Evolutionary conservation across 2,329 filamentous ascomycete genomes (phyloP).

Genomic region (Achaetomium macrosporum): DNA sequence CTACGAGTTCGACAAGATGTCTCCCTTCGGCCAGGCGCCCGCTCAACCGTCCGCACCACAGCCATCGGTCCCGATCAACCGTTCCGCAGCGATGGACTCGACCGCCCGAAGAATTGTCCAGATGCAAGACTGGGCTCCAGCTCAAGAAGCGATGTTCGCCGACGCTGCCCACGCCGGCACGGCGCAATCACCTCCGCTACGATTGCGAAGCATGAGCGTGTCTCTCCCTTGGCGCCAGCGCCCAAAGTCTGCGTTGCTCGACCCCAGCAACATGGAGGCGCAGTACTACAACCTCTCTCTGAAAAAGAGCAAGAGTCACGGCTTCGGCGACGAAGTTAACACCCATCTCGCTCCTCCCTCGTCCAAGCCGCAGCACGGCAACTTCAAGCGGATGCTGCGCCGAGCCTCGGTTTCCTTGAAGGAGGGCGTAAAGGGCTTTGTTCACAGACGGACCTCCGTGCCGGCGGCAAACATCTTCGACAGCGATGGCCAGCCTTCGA

Average conservation of each 20-base stretch:
- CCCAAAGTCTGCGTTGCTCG: slow-evolving; percentile 39
- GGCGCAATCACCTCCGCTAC: slow-evolving; percentile 24
- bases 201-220: slow-evolving; percentile 44
- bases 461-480: slow-evolving; percentile 25
- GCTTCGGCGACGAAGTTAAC: slow-evolving; percentile 7
- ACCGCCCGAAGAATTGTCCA: slow-evolving; percentile 17
- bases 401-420: slow-evolving; percentile 51
- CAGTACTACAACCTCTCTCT: slow-evolving; percentile 24
- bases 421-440: slow-evolving; percentile 38
- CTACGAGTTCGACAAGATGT: slow-evolving; percentile 5
- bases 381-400: slow-evolving; percentile 47
- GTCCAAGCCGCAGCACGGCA: slow-evolving; percentile 27
- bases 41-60: neutral
- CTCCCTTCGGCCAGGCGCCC: neutral
- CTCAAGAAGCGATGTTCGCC: slow-evolving; percentile 39
- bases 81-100: slow-evolving; percentile 1
- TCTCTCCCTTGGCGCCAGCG: slow-evolving; percentile 44
- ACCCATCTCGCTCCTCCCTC: slow-evolving; percentile 4
- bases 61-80: neutral
- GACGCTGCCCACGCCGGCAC: slow-evolving; percentile 24
- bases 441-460: slow-evolving; percentile 43
- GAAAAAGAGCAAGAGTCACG: slow-evolving; percentile 27
- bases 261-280: slow-evolving; percentile 27
- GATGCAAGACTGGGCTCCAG: slow-evolving; percentile 21
- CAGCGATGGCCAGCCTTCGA: slow-evolving; percentile 30